Conservation (phyloP, 1,284 basidiomycete genomes). For the Stereum hirsutum region DNA sequence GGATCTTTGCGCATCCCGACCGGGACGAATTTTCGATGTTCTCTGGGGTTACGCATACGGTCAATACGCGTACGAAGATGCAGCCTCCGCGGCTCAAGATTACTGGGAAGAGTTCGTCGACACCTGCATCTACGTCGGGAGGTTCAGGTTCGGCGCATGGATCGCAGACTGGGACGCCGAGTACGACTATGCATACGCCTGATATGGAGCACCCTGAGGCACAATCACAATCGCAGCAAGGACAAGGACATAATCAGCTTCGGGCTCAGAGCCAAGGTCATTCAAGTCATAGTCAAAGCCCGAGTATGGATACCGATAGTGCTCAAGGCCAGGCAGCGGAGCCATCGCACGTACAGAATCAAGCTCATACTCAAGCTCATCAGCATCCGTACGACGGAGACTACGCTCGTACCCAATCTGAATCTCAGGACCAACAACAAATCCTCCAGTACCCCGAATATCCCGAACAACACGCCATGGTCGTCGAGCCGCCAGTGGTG, state of each 20-base stretch:
- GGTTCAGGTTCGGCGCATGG: neutral
- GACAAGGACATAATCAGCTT: neutral
- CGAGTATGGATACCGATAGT: too few relatives aligned
- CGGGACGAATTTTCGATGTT: constrained; percentile 66
- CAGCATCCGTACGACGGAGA: neutral
- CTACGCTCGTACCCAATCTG: neutral
- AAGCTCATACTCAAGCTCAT: neutral
- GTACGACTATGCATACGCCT: constrained; percentile 11
- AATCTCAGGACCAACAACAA: neutral
- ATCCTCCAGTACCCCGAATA: neutral
- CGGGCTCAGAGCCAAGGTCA: too few relatives aligned
- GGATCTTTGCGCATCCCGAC: constrained; percentile 44
- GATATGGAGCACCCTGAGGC: constrained; percentile 7
- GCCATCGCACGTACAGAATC: neutral
- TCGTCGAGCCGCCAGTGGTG: neutral
- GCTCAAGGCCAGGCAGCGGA: too few relatives aligned
- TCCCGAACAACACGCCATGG: too few relatives aligned
- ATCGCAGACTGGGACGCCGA: constrained; percentile 12
- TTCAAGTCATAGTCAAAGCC: too few relatives aligned
- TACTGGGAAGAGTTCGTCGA: constrained; percentile 5
- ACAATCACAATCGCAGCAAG: too few relatives aligned
- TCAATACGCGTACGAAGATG: constrained; percentile 8
- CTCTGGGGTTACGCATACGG: constrained; percentile 14
- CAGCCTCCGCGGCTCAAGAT: constrained; percentile 2
- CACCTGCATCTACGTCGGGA: neutral